Base-by-base conservation (phyloP, 2,329 filamentous ascomycete species). In the Aureobasidium leucospermi region DNA sequence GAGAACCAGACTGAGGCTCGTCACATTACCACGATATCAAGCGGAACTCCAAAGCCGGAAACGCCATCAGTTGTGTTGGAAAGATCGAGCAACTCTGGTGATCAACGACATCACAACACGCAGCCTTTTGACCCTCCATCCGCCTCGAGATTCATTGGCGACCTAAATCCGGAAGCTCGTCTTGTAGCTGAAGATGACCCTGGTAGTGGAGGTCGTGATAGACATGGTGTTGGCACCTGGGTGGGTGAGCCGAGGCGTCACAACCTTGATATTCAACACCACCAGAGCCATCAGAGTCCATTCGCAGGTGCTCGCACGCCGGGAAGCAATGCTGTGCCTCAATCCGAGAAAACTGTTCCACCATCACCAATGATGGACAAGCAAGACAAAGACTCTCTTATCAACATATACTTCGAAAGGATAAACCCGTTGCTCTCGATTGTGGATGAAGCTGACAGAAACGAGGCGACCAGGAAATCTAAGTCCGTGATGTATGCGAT, bases 361-460 rank as follows among this genome's bases (percentile, higher is more conserved):
- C 16, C 41, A 6, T 68, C 70, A 59, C 65, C 72, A 42, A 73
- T 69, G 39, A 73, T 67, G 59, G 69, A 65, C n/a, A 38, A 11
- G 28, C 69, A 61, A 65, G 67, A 69, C 64, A 73, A 72, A 60
- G 64, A 73, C 48, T 67, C 68, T 4, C 66, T 79, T 4, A 67
- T 78, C 15, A 70, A 76, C 47, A 73, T 79, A 9, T 79, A 78
- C 65, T 77, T 79, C 57, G 62, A 64, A 38, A 76, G 73, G 57
- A 69, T 79, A 1, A 75, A 80, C 53, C 76, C 76, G 19, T 66
- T 80, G 4, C 69, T 80, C 5, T 77, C 78, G 2, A 67, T 80
- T 1, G 69, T 80, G 28, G 73, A 78, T 63, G 73, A 75, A 62
- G 67, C 71, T 49, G 77, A 78, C 60, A 70, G 72, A 34, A 66